Base-by-base conservation (phyloP, 805 yeast genomes). In the Myxozyma lipomycoides region DNA sequence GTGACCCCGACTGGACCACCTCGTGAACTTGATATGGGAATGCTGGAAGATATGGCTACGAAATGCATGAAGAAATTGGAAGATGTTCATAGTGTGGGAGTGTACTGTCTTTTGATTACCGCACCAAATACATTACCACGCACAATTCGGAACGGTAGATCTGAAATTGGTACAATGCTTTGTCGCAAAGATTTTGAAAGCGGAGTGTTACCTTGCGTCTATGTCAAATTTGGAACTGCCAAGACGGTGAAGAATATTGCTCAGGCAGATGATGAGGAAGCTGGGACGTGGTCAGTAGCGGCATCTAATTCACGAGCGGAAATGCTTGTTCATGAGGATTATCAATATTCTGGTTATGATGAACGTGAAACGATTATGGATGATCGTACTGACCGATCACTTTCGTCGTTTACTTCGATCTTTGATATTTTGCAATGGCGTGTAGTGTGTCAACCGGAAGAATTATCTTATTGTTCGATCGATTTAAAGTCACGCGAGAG, bases 91-190 rank as follows among this genome's bases (percentile, higher is more conserved):
- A 78, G 78, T 51, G 82, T 93, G 43, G 76, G 93, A 28, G 79
- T 90, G 1, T 85, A 83, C 63, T 89, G 96, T 66, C 82, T 90
- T 1, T 63, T 88, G 55, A 82, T 90, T 2, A 84, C 91, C 1
- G 84, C 87, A 23, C 83, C 86, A 22, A 86, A 86, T 51, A 75
- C 89, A 0, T 71, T 93, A 23, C 96, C 98, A 2, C 78, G 95
- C 63, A 83, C 95, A 28, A 73, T 81, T 62, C 73, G 93, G 59
- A 81, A 86, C 66, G 96, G 96, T 21, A 83, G 96, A 6, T 74
- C 87, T 19, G 98, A 93, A 61, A 84, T 93, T 56, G 98, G 98
- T 0, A 93, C 90, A 60, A 86, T 82, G 84, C 76, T 82, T 62
- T 88, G 86, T 68, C 86, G 83, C 62, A 79, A 82, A 58, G 77